Conservation (phyloP, 176 grass and related monocot species). For the Ananas comosus region DNA sequence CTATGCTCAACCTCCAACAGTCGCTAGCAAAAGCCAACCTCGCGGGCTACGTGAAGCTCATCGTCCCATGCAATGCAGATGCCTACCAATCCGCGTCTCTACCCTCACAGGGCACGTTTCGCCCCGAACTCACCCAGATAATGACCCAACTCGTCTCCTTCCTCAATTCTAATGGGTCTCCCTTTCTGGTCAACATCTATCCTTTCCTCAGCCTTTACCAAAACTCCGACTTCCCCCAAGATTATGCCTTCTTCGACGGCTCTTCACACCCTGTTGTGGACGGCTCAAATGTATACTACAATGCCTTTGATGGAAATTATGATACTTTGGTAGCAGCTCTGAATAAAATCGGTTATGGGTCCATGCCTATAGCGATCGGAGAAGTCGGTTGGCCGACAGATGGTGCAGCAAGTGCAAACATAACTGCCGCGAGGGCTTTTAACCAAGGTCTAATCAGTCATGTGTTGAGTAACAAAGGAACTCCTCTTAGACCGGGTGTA, state of each 20-base stretch:
- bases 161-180: constrained; percentile 73
- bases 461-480: constrained; percentile 76
- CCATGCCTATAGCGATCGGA: constrained; percentile 72
- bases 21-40: constrained; percentile 81
- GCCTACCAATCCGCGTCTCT: constrained; percentile 61
- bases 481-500: constrained; percentile 61
- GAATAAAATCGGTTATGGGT: constrained; percentile 67
- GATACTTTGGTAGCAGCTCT: constrained; percentile 82
- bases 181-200: constrained; percentile 91
- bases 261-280: constrained; percentile 88
- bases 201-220: constrained; percentile 94
- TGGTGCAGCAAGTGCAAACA: constrained; percentile 76
- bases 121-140: constrained; percentile 81
- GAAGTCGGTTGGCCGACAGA: constrained; percentile 95
- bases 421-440: constrained; percentile 79
- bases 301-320: constrained; percentile 93
- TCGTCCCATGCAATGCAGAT: constrained; percentile 95
- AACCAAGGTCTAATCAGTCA: constrained; percentile 77
- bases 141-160: constrained; percentile 78
- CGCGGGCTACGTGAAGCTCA: constrained; percentile 64
- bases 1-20: constrained; percentile 78
- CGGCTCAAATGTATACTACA: constrained; percentile 76
- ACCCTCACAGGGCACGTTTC: constrained; percentile 81
- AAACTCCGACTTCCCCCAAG: constrained; percentile 78
- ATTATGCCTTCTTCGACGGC: constrained; percentile 94